phyloP scores from a whole-genome alignment of 2,329 filamentous ascomycete genomes.

The Phialocephala subalpina region DNA sequence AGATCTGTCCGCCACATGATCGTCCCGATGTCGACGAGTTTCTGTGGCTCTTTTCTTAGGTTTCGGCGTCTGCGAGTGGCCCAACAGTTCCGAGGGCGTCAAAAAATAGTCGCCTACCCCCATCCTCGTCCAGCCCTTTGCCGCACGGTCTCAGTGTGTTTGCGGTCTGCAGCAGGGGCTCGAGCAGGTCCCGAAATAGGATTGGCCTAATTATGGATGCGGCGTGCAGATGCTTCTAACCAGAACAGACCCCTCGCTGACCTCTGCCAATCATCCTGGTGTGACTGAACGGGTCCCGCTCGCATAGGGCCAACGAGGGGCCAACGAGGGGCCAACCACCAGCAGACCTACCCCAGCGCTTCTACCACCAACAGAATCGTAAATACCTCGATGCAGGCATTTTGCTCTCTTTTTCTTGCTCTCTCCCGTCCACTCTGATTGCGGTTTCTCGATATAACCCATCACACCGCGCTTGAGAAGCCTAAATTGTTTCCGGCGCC shows the following conservation, averaged over 20 bases:
- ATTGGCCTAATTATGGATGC: slow-evolving; percentile 17
- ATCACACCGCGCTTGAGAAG: slow-evolving; percentile 28
- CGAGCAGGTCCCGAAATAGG: slow-evolving; percentile 3
- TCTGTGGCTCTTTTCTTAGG: slow-evolving; percentile 11
- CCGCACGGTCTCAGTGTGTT: background rate
- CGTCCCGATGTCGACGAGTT: background rate
- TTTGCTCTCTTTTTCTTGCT: slow-evolving; percentile 17
- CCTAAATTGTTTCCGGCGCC: slow-evolving; percentile 37
- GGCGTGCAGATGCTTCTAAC: slow-evolving; percentile 14
- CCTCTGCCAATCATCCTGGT: slow-evolving; percentile 15
- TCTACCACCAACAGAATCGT: slow-evolving; percentile 25
- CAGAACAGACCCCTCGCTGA: background rate
- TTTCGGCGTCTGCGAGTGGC: background rate
- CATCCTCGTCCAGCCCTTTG: background rate
- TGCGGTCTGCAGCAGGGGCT: slow-evolving; percentile 1
- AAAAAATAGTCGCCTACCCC: slow-evolving; percentile 13
- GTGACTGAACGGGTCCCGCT: slow-evolving; percentile 15
- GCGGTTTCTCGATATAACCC: slow-evolving; percentile 38
- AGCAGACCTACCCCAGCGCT: slow-evolving; percentile 20
- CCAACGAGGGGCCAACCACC: too few species aligned
- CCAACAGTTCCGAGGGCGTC: slow-evolving; percentile 6
- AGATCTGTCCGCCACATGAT: slow-evolving; percentile 3
- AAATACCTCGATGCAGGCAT: slow-evolving; percentile 17
- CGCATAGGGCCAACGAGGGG: slow-evolving; percentile 15
- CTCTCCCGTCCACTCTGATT: slow-evolving; percentile 18